phyloP scores from a whole-genome alignment of 169 alveolate species.

The Perkinsus chesapeaki region DNA sequence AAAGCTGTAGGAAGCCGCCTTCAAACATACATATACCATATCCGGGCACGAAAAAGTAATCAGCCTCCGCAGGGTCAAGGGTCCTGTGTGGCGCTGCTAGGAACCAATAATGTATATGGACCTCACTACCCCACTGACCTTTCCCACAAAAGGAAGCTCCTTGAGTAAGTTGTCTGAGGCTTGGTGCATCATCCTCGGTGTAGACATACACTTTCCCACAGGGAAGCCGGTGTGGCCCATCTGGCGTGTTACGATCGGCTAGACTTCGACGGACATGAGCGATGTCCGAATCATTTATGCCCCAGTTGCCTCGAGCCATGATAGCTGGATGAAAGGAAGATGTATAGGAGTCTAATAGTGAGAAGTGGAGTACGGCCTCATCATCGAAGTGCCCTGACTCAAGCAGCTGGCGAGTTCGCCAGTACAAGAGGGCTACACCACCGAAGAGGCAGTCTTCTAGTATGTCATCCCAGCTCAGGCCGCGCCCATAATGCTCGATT shows the following conservation, averaged over 20 bases:
- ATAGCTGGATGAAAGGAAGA: background rate
- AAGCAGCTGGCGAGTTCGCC: background rate
- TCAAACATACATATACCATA: slow-evolving; percentile 27
- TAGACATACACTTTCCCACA: slow-evolving; percentile 1
- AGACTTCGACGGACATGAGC: background rate
- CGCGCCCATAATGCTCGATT: background rate
- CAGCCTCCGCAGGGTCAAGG: slow-evolving; percentile 20
- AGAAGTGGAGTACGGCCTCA: background rate
- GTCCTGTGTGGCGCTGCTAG: slow-evolving; percentile 29
- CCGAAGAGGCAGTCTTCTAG: background rate
- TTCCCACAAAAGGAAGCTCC: slow-evolving; percentile 28
- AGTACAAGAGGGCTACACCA: background rate
- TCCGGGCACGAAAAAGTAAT: slow-evolving; percentile 31
- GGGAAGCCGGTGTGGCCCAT: background rate
- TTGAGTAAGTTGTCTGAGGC: background rate
- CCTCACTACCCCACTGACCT: slow-evolving; percentile 35
- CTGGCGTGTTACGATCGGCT: background rate
- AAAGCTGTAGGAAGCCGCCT: slow-evolving; percentile 16
- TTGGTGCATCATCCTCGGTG: background rate
- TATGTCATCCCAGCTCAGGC: background rate
- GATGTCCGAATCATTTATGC: background rate
- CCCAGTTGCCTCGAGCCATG: background rate
- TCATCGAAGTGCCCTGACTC: background rate
- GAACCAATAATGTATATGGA: slow-evolving; percentile 21
- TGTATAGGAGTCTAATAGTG: background rate